A percentile compares a stretch with the other conserved stretches of the same genome.
These are phyloP conservation scores for Sarocladium oryzae DNA, from an alignment of 2,329 filamentous ascomycete genomes.

Conservation along the genomic window DNA sequence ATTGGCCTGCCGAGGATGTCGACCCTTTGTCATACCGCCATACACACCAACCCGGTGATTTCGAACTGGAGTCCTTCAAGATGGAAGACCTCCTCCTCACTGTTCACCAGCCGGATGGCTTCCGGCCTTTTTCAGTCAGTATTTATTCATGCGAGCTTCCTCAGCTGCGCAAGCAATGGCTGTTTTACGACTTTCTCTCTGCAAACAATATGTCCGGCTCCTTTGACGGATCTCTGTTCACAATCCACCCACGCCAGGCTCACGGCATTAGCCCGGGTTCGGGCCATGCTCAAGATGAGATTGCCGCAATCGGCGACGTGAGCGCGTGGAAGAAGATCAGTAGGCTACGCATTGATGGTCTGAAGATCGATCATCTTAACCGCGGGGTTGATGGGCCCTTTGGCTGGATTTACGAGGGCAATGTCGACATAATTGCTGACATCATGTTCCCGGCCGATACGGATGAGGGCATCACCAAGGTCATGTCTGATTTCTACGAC, in stretches of 20 bases:
- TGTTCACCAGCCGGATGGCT: slow-evolving; percentile 80
- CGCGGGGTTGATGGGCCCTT: slow-evolving; percentile 89
- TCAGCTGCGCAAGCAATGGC: slow-evolving; percentile 87
- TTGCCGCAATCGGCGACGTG: slow-evolving; percentile 52
- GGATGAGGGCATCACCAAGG: slow-evolving; percentile 84
- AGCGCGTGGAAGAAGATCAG: slow-evolving; percentile 94
- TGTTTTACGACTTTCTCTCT: slow-evolving; percentile 95
- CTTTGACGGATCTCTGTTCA: slow-evolving; percentile 92
- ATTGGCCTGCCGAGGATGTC: slow-evolving; percentile 55
- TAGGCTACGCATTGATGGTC: slow-evolving; percentile 81
- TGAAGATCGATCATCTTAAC: slow-evolving; percentile 95
- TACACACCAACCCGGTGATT: slow-evolving; percentile 84
- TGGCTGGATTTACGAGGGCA: slow-evolving; percentile 96
- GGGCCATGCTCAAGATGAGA: slow-evolving; percentile 45
- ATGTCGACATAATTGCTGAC: slow-evolving; percentile 93
- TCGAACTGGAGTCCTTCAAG: slow-evolving; percentile 95
- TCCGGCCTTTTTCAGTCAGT: slow-evolving; percentile 92
- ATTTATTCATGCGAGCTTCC: slow-evolving; percentile 95
- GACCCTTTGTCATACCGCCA: slow-evolving; percentile 86
- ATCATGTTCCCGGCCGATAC: slow-evolving; percentile 88
- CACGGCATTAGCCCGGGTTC: slow-evolving; percentile 62
- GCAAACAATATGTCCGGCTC: slow-evolving; percentile 95
- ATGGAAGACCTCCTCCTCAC: slow-evolving; percentile 90
- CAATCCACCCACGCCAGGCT: slow-evolving; percentile 88
- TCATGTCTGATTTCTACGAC: slow-evolving; percentile 96